Percentiles rank a stretch among this genome's conserved stretches.
Conservation (phyloP, 441 rosid genomes). For the Syzygium malaccense region DNA sequence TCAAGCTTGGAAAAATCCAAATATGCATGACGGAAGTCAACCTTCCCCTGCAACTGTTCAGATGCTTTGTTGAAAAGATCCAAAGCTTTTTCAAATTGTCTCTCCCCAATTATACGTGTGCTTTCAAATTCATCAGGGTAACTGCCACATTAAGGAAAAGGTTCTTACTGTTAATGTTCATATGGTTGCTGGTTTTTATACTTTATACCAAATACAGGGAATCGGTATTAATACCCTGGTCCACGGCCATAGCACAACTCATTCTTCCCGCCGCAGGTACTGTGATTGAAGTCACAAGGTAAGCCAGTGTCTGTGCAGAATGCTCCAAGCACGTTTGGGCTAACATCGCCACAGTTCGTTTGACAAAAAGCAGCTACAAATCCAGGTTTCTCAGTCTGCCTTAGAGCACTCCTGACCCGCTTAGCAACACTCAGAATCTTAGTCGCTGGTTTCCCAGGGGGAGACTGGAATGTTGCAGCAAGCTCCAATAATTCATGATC, state of each 20-base stretch:
- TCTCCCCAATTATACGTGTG: conserved; percentile 82
- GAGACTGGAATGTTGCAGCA: conserved; percentile 76
- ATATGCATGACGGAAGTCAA: conserved; percentile 70
- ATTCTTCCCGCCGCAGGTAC: conserved; percentile 92
- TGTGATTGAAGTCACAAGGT: conserved; percentile 96
- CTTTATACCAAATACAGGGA: background rate
- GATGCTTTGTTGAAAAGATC: conserved; percentile 81
- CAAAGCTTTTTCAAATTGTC: conserved; percentile 71
- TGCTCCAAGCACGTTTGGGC: conserved; percentile 93
- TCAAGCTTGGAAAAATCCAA: conserved; percentile 79
- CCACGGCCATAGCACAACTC: conserved; percentile 93
- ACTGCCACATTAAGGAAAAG: conserved; percentile 35
- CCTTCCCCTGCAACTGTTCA: conserved; percentile 59
- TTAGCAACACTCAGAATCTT: conserved; percentile 54
- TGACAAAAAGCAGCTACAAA: conserved; percentile 97
- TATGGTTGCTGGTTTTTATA: background rate
- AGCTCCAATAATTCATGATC: conserved; percentile 77
- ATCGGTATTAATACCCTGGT: conserved; percentile 59
- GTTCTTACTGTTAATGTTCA: background rate
- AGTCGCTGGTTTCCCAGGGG: conserved; percentile 65
- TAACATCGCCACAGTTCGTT: conserved; percentile 93
- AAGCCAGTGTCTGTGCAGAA: conserved; percentile 83
- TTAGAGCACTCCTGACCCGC: conserved; percentile 72
- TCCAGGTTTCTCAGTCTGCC: conserved; percentile 67
- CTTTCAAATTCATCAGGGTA: conserved; percentile 95